Percentiles rank a stretch among this genome's conserved stretches.
Evolutionary conservation across 164 flowering plant genomes (phyloP).

Genomic region (Vitis rotundifolia): DNA sequence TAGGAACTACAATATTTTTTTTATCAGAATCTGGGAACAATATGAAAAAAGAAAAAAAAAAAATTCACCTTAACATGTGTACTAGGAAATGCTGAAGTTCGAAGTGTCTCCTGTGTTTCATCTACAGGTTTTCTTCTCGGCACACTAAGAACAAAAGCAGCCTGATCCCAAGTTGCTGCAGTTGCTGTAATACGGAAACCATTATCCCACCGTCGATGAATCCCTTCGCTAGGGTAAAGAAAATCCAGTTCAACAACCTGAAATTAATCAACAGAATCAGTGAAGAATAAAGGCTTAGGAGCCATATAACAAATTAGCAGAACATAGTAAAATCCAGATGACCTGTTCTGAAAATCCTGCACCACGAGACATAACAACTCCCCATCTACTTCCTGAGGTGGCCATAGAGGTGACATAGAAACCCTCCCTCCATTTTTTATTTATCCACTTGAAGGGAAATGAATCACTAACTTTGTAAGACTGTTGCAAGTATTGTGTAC

Average conservation of each 20-base stretch:
- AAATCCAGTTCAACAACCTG: conserved; percentile 88
- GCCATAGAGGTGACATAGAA: conserved; percentile 83
- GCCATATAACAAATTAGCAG: neutral
- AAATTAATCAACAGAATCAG: neutral
- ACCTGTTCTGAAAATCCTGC: conserved; percentile 79
- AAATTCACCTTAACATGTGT: conserved; percentile 68
- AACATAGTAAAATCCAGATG: neutral
- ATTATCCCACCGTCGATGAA: conserved; percentile 66
- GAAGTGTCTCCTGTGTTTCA: conserved; percentile 73
- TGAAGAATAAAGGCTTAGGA: neutral
- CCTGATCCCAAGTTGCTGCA: conserved; percentile 74
- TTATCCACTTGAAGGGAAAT: conserved; percentile 86
- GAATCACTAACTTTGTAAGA: conserved; percentile 83
- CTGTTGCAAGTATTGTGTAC: conserved; percentile 67
- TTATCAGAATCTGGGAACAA: neutral
- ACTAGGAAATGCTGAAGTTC: conserved; percentile 77
- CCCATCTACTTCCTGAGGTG: conserved; percentile 78
- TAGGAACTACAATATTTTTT: neutral
- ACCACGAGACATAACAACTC: conserved; percentile 81
- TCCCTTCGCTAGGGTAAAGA: conserved; percentile 83
- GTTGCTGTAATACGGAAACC: conserved; percentile 72
- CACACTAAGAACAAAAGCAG: conserved; percentile 67
- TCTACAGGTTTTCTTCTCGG: conserved; percentile 57
- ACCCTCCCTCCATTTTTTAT: conserved; percentile 86
- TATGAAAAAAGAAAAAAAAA: neutral